phyloP scores from a whole-genome alignment of 2,329 filamentous ascomycete genomes.

The Daldinia eschscholtzii region DNA sequence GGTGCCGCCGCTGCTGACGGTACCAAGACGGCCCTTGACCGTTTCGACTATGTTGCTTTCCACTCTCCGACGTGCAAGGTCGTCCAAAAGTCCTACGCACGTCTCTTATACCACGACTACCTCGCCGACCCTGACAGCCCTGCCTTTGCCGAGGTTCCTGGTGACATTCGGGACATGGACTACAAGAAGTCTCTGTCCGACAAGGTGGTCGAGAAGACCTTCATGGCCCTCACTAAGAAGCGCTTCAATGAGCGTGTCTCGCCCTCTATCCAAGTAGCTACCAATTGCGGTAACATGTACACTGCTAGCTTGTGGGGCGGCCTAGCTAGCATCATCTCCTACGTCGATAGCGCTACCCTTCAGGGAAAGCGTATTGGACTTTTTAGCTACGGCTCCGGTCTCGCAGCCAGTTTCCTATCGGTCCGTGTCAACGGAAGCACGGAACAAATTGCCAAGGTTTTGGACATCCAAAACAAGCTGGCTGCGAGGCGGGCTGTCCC shows the following conservation, averaged over 20 bases:
- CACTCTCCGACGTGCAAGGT: slow-evolving; percentile 90
- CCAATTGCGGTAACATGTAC: slow-evolving; percentile 79
- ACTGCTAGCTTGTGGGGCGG: slow-evolving; percentile 81
- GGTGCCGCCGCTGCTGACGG: slow-evolving; percentile 53
- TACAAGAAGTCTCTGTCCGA: slow-evolving; percentile 84
- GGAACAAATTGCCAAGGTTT: slow-evolving; percentile 73
- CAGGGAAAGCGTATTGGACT: slow-evolving; percentile 79
- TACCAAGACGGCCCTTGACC: slow-evolving; percentile 75
- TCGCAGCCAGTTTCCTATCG: slow-evolving; percentile 78
- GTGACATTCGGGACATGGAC: slow-evolving; percentile 81
- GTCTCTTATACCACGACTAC: slow-evolving; percentile 89
- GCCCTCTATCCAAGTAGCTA: slow-evolving; percentile 80
- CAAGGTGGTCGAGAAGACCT: slow-evolving; percentile 88
- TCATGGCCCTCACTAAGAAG: slow-evolving; percentile 88
- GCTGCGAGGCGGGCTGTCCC: slow-evolving; percentile 73
- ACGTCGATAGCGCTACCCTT: slow-evolving; percentile 72
- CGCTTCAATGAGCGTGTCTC: slow-evolving; percentile 82
- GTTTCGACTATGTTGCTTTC: slow-evolving; percentile 87
- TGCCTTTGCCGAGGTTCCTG: slow-evolving; percentile 79
- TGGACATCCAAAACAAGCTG: slow-evolving; percentile 78
- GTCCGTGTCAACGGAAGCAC: slow-evolving; percentile 80
- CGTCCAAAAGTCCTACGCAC: slow-evolving; percentile 86
- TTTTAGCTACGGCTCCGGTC: slow-evolving; percentile 84
- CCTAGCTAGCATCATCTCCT: slow-evolving; percentile 75
- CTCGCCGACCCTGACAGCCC: slow-evolving; percentile 75